Evolutionary conservation across 257 asterid genomes (phyloP).

Genomic region (Solanum arcanum): DNA sequence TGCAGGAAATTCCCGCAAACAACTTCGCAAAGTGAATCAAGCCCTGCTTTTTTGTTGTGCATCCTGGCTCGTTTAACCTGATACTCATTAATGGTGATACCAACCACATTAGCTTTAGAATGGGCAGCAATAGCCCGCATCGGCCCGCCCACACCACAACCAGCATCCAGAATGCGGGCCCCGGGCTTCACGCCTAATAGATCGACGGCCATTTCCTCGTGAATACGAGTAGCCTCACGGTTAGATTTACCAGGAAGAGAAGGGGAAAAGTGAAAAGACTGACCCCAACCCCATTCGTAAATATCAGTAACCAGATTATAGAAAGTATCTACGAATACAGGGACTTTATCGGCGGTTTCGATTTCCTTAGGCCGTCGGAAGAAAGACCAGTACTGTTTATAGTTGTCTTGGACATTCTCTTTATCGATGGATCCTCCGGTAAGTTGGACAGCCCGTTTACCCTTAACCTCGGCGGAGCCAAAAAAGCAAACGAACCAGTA

Average conservation of each 20-base stretch:
- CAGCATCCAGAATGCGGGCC: constrained; percentile 50
- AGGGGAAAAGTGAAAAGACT: constrained; percentile 73
- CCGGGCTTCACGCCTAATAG: constrained; percentile 43
- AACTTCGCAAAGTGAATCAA: constrained; percentile 49
- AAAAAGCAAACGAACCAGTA: constrained; percentile 60
- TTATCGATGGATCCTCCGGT: constrained; percentile 68
- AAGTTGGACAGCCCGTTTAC: constrained; percentile 55
- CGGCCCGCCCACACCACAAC: constrained; percentile 83
- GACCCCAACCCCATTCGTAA: constrained; percentile 94
- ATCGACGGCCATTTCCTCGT: constrained; percentile 80
- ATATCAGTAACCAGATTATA: constrained; percentile 78
- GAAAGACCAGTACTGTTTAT: constrained; percentile 70
- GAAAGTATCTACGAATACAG: constrained; percentile 73
- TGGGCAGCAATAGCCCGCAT: constrained; percentile 85
- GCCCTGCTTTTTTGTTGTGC: constrained; percentile 67
- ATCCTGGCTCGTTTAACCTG: constrained; percentile 52
- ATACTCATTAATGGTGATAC: constrained; percentile 72
- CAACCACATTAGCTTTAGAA: constrained; percentile 63
- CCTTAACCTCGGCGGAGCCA: constrained; percentile 71
- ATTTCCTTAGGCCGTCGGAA: constrained; percentile 65
- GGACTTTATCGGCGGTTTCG: constrained; percentile 51
- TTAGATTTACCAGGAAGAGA: constrained; percentile 53
- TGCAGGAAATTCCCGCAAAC: constrained; percentile 71
- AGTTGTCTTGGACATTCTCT: constrained; percentile 49
- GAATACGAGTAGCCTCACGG: constrained; percentile 63